Percentiles rank a stretch among this genome's conserved stretches.
Evolutionary conservation across 169 alveolate species (phyloP).

Genomic region (Plasmodium adleri): DNA sequence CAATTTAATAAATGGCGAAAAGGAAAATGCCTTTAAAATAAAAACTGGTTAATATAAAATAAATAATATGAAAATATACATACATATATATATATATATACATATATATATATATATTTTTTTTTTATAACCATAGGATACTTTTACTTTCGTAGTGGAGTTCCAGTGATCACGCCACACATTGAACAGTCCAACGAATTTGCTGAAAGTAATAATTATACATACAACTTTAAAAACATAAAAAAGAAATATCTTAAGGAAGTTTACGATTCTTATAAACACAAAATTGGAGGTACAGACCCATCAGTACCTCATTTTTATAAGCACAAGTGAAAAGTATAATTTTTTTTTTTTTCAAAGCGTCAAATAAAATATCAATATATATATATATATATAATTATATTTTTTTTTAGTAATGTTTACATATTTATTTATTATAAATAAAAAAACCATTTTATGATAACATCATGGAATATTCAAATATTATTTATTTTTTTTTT

Average conservation of each 20-base stretch:
- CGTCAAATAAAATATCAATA: neutral
- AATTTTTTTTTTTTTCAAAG: too few species aligned
- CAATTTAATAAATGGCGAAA: conserved; percentile 67
- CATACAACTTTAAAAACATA: conserved; percentile 55
- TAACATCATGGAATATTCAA: too few species aligned
- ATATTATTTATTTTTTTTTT: too few species aligned
- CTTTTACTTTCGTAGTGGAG: conserved; percentile 69
- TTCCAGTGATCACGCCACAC: conserved; percentile 73
- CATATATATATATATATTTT: neutral
- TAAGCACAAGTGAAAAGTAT: conserved; percentile 44
- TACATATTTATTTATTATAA: too few species aligned
- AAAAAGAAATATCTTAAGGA: conserved; percentile 65
- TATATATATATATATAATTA: neutral
- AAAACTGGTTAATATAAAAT: conserved; percentile 47
- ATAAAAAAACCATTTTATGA: too few species aligned
- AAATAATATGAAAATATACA: too few species aligned
- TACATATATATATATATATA: too few species aligned
- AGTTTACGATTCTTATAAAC: conserved; percentile 74
- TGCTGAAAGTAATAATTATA: conserved; percentile 72
- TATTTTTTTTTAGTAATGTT: too few species aligned
- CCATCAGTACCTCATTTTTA: conserved; percentile 72
- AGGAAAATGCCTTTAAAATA: conserved; percentile 76
- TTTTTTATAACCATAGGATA: conserved; percentile 28
- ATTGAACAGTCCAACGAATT: conserved; percentile 74
- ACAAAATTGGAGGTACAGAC: conserved; percentile 77